Evolutionary conservation across 2,329 filamentous ascomycete genomes (phyloP).

Genomic region (Cadophora malorum): DNA sequence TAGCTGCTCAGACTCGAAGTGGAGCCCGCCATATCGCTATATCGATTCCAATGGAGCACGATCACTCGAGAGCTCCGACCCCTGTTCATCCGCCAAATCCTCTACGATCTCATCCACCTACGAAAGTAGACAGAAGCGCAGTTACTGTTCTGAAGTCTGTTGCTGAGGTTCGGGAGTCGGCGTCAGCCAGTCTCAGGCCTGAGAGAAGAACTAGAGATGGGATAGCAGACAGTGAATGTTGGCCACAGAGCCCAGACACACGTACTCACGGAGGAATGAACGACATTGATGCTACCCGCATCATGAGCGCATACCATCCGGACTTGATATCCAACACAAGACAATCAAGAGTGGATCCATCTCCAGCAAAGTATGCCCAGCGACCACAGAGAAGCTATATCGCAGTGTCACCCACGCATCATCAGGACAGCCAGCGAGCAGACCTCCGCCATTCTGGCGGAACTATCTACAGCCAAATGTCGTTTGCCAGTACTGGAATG

Average conservation of each 20-base stretch:
- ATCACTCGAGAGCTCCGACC: constrained; percentile 47
- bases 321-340: constrained; percentile 13
- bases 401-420: constrained; percentile 24
- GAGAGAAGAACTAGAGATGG: constrained; percentile 11
- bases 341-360: constrained; percentile 8
- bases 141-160: constrained; percentile 48
- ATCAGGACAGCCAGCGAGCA: constrained; percentile 26
- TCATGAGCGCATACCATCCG: constrained; percentile 12
- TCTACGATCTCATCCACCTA: constrained; percentile 3
- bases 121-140: constrained; percentile 17
- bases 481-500: constrained; percentile 14
- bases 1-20: constrained; percentile 58
- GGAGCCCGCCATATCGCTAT: constrained; percentile 66
- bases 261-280: background rate
- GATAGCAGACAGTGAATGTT: background rate
- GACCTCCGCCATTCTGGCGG: constrained; percentile 37
- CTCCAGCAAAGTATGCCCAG: background rate
- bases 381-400: constrained; percentile 27
- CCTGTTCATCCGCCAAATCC: constrained; percentile 1
- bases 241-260: background rate
- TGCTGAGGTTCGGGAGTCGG: constrained; percentile 47
- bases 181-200: constrained; percentile 5
- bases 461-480: constrained; percentile 32
- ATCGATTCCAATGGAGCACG: constrained; percentile 61
- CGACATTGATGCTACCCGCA: background rate